A percentile compares a stretch with the other conserved stretches of the same genome.
These are phyloP conservation scores for Pseudopyricularia javanii DNA, from an alignment of 2,329 filamentous ascomycete species.

Conservation along the genomic window DNA sequence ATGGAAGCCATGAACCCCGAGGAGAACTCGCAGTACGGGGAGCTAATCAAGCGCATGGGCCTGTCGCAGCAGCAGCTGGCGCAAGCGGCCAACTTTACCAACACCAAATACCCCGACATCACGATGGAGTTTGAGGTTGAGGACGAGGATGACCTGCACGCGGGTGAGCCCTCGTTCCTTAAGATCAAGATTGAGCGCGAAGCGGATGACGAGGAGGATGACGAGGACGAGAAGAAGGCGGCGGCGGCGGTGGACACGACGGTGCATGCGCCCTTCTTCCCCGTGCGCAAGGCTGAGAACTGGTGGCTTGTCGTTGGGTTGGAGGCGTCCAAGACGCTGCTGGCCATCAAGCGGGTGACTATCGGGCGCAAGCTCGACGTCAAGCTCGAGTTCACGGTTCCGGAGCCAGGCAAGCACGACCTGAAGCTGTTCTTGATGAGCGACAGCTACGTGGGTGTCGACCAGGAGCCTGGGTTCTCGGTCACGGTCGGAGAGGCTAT, in stretches of 20 bases:
- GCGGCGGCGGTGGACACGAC: constrained; percentile 62
- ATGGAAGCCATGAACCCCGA: constrained; percentile 98
- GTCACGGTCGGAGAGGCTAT: constrained; percentile 82
- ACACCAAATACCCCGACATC: constrained; percentile 90
- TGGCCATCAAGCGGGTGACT: constrained; percentile 91
- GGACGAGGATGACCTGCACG: constrained; percentile 66
- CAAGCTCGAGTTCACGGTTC: constrained; percentile 78
- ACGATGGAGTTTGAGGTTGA: constrained; percentile 82
- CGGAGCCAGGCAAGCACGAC: constrained; percentile 70
- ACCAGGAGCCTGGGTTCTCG: constrained; percentile 85
- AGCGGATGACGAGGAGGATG: constrained; percentile 57
- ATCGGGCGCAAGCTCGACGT: constrained; percentile 64
- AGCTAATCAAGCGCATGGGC: constrained; percentile 65
- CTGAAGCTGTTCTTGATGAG: constrained; percentile 92
- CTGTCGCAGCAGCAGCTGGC: constrained; percentile 72
- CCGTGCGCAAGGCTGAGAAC: constrained; percentile 83
- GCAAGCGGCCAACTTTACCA: constrained; percentile 89
- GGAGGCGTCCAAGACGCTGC: constrained; percentile 72
- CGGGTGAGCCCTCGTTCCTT: constrained; percentile 71
- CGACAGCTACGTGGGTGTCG: constrained; percentile 92
- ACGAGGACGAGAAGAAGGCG: constrained; percentile 54
- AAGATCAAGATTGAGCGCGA: constrained; percentile 78
- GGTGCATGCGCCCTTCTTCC: constrained; percentile 94
- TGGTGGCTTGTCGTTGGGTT: constrained; percentile 98
- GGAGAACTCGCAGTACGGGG: constrained; percentile 72